These are phyloP conservation scores for Fusarium ambrosium DNA, from an alignment of 2,329 filamentous ascomycete genomes.

Conservation along the genomic window DNA sequence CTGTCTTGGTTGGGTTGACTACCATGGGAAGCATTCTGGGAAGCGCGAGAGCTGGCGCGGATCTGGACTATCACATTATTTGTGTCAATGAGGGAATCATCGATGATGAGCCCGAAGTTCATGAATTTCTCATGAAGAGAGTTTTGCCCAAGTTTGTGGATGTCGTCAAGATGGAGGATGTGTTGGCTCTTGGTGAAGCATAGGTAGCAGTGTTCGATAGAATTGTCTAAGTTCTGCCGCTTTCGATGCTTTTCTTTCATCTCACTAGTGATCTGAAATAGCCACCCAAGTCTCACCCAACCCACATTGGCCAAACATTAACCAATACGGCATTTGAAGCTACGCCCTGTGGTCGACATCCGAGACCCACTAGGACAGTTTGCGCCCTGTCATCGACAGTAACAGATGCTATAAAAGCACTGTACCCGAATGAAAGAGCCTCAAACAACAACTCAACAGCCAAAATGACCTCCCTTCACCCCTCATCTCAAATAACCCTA, in stretches of 20 bases:
- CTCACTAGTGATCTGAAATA: background rate
- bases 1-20: background rate
- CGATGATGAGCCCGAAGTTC: slow-evolving; percentile 2
- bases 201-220: background rate
- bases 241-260: background rate
- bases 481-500: background rate
- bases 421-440: background rate
- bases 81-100: slow-evolving; percentile 5
- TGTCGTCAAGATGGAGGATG: background rate
- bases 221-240: background rate
- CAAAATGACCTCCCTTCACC: background rate
- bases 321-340: background rate
- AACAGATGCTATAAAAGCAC: background rate
- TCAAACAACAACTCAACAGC: background rate
- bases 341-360: background rate
- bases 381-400: background rate
- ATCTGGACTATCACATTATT: background rate
- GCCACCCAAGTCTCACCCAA: background rate
- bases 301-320: background rate
- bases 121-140: slow-evolving; percentile 9
- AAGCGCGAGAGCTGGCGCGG: background rate
- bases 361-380: background rate
- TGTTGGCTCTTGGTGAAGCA: background rate
- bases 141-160: slow-evolving; percentile 16
- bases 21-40: background rate